Evolutionary conservation across 2,329 filamentous ascomycete species (phyloP), one percentile per base, ranked within the genome.

Genomic region (Magnaporthiopsis rhizophila): DNA sequence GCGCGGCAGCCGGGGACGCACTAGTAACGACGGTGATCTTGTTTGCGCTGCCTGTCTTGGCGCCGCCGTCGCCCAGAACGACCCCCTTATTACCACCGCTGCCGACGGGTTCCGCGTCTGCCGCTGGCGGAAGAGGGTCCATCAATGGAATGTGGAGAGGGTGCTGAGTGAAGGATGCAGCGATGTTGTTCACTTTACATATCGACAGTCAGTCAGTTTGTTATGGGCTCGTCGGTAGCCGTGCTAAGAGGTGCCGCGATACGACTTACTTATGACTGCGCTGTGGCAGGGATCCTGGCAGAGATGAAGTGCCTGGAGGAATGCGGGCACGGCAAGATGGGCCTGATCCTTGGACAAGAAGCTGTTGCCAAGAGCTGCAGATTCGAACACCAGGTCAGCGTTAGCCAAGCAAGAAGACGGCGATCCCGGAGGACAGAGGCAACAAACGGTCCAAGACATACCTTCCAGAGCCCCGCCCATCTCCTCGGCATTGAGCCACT

Each of bases 311-410:
- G 93, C 91, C 72, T 96, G 92, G 70, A 97, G 86, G 74, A 93
- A 96, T 36, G 97, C 81, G 3, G 93, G 92, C 28, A 93, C 84
- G 7, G 93, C 89, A 2, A 97, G 86, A 69, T 94, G 90, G 71
- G 92, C 89, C 69, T 90, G 86, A 59, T 88, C 85, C 69, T 86
- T 86, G 61, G 83, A 81, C 71, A 91, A 86, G 75, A 96, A 97
- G 69, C 88, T 86, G 65, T 88, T 83, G 24, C 86, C 94, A 30
- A 97, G 82, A 15, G 90, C 89, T 85, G 72, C 64, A 72, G n/a
- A 24, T n/a, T 53, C 2, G 45, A 45, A 18, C n/a, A n/a, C n/a
- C n/a, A n/a, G n/a, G n/a, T n/a, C n/a, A n/a, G n/a, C n/a, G 45
- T 53, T 53, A 53, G 45, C 66, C 69, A 68, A 13, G 62, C 30